Evolutionary conservation across 2,329 filamentous ascomycete species (phyloP).

Genomic region (Apiospora sp.): DNA sequence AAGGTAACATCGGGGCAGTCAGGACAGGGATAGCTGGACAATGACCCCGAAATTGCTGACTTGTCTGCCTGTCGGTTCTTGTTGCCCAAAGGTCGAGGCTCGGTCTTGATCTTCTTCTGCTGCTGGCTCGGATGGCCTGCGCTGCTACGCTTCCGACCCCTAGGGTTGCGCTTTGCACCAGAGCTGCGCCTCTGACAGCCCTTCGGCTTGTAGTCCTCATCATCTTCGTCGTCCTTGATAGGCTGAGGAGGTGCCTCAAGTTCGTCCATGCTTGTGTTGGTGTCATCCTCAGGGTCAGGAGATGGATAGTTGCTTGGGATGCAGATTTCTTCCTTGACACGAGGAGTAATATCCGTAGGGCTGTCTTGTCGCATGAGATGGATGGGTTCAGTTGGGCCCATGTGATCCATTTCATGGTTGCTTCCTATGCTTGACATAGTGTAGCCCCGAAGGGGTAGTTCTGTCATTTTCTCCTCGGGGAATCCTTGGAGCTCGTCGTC

Average conservation of each 20-base stretch:
- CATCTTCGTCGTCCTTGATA: constrained; percentile 36
- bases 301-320: constrained; percentile 30
- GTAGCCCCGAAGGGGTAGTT: constrained; percentile 38
- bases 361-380: constrained; percentile 34
- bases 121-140: constrained; percentile 30
- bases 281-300: constrained; percentile 34
- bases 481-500: constrained; percentile 42
- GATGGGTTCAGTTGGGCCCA: constrained; percentile 31
- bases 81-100: constrained; percentile 28
- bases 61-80: constrained; percentile 29
- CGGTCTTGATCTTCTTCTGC: constrained; percentile 38
- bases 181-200: constrained; percentile 33
- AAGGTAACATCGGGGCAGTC: constrained; percentile 51
- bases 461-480: constrained; percentile 39
- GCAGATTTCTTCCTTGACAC: constrained; percentile 39
- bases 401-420: constrained; percentile 33
- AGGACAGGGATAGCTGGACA: constrained; percentile 43
- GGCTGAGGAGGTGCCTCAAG: constrained; percentile 30
- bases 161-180: constrained; percentile 31
- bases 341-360: constrained; percentile 36
- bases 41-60: constrained; percentile 34
- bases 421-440: constrained; percentile 46
- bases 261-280: constrained; percentile 35
- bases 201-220: constrained; percentile 36
- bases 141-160: constrained; percentile 37